A percentile compares a stretch with the other conserved stretches of the same genome.
Evolutionary conservation across 495 filamentous ascomycete species (phyloP).

Genomic region (Tirmania nivea): DNA sequence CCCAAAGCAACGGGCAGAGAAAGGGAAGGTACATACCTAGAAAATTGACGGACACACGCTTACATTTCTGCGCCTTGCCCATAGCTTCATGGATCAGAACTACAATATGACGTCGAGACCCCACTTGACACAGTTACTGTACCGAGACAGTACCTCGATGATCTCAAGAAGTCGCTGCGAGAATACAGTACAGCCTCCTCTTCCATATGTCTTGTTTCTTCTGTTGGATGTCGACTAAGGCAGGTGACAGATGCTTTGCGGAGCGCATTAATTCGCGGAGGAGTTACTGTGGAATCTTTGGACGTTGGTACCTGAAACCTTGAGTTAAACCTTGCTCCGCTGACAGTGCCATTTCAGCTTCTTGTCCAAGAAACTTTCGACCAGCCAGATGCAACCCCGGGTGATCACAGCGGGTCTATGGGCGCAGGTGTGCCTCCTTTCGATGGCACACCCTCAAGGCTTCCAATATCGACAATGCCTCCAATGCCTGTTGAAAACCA

Average conservation of each 20-base stretch:
- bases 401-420: not conserved
- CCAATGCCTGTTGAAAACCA: not conserved
- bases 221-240: not conserved
- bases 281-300: slow-evolving; percentile 13
- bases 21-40: not conserved
- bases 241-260: slow-evolving; percentile 7
- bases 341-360: no score
- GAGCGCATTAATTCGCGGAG: slow-evolving; percentile 13
- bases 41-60: not conserved
- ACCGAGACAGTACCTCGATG: slow-evolving; percentile 6
- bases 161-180: slow-evolving; percentile 5
- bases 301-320: slow-evolving; percentile 1
- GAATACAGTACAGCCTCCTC: slow-evolving; percentile 9
- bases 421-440: not conserved
- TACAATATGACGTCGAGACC: not conserved
- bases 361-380: not conserved
- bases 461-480: not conserved
- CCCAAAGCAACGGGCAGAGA: no score
- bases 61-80: slow-evolving; percentile 1
- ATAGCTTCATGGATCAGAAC: slow-evolving; percentile 8
- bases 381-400: not conserved
- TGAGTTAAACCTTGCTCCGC: no score
- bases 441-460: not conserved
- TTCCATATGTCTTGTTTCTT: not conserved
- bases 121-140: slow-evolving; percentile 1